These are phyloP conservation scores for Yamadazyma nakazawae DNA, from an alignment of 805 yeast genomes.

Conservation along the genomic window DNA sequence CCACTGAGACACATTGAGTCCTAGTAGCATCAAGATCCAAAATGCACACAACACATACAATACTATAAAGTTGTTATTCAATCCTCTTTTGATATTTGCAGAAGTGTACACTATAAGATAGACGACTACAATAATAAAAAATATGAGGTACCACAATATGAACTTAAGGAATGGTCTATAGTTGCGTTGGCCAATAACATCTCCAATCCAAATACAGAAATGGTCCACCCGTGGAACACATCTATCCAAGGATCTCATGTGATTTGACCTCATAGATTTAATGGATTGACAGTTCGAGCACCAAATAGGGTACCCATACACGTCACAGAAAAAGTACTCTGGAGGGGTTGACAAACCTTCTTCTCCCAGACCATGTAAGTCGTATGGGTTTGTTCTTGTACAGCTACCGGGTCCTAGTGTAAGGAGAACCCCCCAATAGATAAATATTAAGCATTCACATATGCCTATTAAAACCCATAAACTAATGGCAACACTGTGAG, in stretches of 20 bases:
- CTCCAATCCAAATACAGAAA: constrained; percentile 75
- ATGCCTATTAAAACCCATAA: constrained; percentile 31
- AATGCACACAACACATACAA: constrained; percentile 43
- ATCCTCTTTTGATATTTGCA: constrained; percentile 12
- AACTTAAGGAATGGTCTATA: constrained; percentile 57
- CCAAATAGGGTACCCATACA: constrained; percentile 72
- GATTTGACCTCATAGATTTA: constrained; percentile 69
- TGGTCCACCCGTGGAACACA: constrained; percentile 84
- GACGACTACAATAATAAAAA: constrained; percentile 30
- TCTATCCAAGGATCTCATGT: constrained; percentile 49
- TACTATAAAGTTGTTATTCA: constrained; percentile 49
- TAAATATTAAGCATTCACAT: constrained; percentile 17
- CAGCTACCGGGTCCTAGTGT: constrained; percentile 57
- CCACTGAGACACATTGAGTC: constrained; percentile 42
- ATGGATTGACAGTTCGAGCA: constrained; percentile 65
- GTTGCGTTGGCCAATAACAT: constrained; percentile 66
- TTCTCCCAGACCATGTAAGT: constrained; percentile 20
- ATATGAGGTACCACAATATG: constrained; percentile 32
- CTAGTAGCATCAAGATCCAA: constrained; percentile 44
- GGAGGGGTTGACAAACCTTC: constrained; percentile 44
- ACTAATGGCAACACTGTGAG: constrained; percentile 31
- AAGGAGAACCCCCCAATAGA: constrained; percentile 46
- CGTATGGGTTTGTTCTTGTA: constrained; percentile 35
- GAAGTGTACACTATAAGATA: constrained; percentile 23
- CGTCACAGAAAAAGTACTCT: constrained; percentile 61